Base-by-base conservation (phyloP, 208 protist species). In the Trypanosomatidae sp. region DNA sequence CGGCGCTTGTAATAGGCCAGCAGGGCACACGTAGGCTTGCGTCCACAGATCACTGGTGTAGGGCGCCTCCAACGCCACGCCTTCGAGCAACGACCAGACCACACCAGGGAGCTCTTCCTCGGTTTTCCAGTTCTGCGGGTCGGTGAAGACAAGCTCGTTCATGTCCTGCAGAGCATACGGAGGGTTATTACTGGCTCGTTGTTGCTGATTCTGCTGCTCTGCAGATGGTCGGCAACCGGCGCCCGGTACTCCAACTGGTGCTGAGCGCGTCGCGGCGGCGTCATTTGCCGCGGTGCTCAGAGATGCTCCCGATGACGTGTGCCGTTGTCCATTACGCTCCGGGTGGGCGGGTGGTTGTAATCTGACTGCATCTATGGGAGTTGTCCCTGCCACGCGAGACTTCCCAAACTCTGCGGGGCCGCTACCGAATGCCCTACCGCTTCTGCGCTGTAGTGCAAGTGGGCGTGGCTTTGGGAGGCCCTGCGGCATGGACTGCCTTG, bases 31-130 rank as follows among this genome's bases (percentile, higher is more conserved):
- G 71, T 86, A 79, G 28, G 79, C 76, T 65, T 93, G 84, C 56
- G 74, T 82, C 91, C 89, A 93, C 22, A 96, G 74, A 46, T 79
- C 44, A 8, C 81, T 92, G 6, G 84, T 85, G 79, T 87, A 91
- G n/a, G 91, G 88, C 9, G 85, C 66, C 70, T 96, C 91, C 22
- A 94, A 55, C 47, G 44, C 25, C 15, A 74, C 28, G 3, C 91
- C 89, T n/a, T 90, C 82, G 19, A 96, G 71, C 49, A 96, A 17
- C 33, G 59, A 65, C 59, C 12, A 47, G 30, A 86, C 77, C 25
- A 73, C 50, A 17, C 71, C 59, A 43, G 85, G 77, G 56, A 85
- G 41, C 19, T 80, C 74, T 4, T 12, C 41, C 22, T 70, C 44
- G 5, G 66, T 55, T 3, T 2, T 17, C 81, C 81, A 85, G 46